A percentile compares a stretch with the other conserved stretches of the same genome.
These are phyloP conservation scores for Quercus lobata DNA, from an alignment of 331 rosid species.

Conservation along the genomic window DNA sequence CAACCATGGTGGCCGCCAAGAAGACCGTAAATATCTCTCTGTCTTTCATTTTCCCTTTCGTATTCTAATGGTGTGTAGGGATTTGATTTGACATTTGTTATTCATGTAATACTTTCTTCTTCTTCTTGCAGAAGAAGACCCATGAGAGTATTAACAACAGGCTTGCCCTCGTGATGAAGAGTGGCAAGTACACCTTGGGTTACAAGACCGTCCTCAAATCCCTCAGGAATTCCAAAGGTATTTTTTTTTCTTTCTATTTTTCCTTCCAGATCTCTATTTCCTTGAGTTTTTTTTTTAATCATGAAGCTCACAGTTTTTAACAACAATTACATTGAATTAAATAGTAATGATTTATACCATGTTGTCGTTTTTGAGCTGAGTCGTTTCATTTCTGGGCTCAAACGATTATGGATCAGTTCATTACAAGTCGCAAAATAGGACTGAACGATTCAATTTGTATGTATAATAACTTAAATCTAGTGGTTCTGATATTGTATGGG, in stretches of 20 bases:
- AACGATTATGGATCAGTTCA: too few relatives aligned
- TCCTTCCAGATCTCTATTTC: neutral
- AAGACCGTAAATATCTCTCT: constrained; percentile 1
- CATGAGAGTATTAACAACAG: constrained; percentile 75
- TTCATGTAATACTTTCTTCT: neutral
- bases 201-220: constrained; percentile 55
- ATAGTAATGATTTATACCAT: too few relatives aligned
- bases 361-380: too few relatives aligned
- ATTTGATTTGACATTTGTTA: neutral
- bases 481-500: too few relatives aligned
- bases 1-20: constrained; percentile 22
- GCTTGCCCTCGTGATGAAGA: constrained; percentile 93
- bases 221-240: constrained; percentile 56
- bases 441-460: too few relatives aligned
- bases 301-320: too few relatives aligned
- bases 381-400: too few relatives aligned
- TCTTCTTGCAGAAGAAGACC: constrained; percentile 48
- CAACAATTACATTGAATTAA: too few relatives aligned
- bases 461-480: too few relatives aligned
- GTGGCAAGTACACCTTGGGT: constrained; percentile 75
- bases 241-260: neutral
- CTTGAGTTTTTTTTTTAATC: neutral
- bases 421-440: too few relatives aligned
- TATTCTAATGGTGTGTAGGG: neutral
- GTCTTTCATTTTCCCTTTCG: neutral